Evolutionary conservation across 2,329 filamentous ascomycete genomes (phyloP), one percentile per base, ranked within the genome.

Genomic region (Xylaria sp.): DNA sequence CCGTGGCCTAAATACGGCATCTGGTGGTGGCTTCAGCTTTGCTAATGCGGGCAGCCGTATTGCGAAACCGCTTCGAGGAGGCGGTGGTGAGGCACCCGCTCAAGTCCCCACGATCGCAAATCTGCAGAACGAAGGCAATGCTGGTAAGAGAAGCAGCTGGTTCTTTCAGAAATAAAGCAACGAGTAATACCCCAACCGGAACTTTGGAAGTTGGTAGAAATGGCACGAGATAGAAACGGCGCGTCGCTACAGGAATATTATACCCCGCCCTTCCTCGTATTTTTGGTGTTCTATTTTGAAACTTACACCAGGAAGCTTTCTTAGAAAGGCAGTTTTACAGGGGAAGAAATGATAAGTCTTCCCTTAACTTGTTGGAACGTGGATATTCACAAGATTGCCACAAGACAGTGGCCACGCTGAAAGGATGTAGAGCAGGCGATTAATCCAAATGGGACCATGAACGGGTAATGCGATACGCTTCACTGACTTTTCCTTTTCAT

Each of bases 21-120:
- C 86, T 64, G 82, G 81, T 69, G 88, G 86, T 58, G 89, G 89
- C 76, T 95, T 97, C 80, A 93, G 87, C 81, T 97, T 92, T 75
- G 82, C 84, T 70, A 84, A 82, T 61, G 86, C 85, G 3, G 89
- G 89, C 66, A 90, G 88, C 81, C 84, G 89, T 73, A 92, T 92
- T 74, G 89, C 89, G 61, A 92, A 92, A 81, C 89, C 89, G 19
- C 85, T 92, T 47, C 85, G 89, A 67, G 89, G 89, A 61, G 89
- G 89, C 70, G 88, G 88, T 63, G 81, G 79, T 61, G 81, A 80
- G 9, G 79, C 78, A 17, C 77, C 80, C 24, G 81, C 84, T 9
- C 76, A 81, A 56, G 86, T 86, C 71, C 88, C 88, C 9, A 84
- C 86, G 32, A 85, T 91, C 72, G 82, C 85, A 71, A 86, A 81